Percentiles rank a stretch among this genome's conserved stretches.
Evolutionary conservation across 202 grass and related monocot species (phyloP).

Genomic region (Panicum virgatum): DNA sequence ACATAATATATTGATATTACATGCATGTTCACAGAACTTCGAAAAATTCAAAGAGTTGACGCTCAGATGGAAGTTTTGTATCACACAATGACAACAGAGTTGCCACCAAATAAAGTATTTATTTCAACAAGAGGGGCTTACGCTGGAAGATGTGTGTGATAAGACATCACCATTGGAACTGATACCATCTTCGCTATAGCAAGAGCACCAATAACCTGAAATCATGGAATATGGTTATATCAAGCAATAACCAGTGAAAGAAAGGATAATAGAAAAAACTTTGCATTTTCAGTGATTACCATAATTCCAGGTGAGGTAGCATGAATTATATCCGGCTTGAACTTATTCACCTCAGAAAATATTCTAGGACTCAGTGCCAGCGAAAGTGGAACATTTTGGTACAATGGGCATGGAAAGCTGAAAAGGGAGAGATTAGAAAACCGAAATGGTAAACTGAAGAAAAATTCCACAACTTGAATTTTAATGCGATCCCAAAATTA

Average conservation of each 20-base stretch:
- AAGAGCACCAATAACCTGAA: constrained; percentile 87
- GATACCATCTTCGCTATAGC: constrained; percentile 85
- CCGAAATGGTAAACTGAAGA: background rate
- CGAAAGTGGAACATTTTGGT: constrained; percentile 91
- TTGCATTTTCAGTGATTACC: constrained; percentile 44
- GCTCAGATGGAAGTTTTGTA: background rate
- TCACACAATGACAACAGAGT: background rate
- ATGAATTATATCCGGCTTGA: constrained; percentile 96
- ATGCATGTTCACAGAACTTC: background rate
- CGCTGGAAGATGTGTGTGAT: constrained; percentile 96
- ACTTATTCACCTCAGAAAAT: constrained; percentile 84
- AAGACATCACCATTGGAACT: constrained; percentile 89
- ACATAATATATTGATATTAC: background rate
- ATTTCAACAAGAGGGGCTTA: constrained; percentile 44
- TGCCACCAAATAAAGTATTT: background rate
- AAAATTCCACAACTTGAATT: background rate
- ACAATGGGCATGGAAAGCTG: constrained; percentile 95
- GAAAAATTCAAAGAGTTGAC: background rate
- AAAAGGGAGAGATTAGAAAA: constrained; percentile 19
- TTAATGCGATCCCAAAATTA: background rate
- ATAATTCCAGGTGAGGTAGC: constrained; percentile 94
- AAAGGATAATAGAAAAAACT: background rate
- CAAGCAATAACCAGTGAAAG: background rate
- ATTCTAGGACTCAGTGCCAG: constrained; percentile 97
- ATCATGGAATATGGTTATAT: background rate